phyloP scores from a whole-genome alignment of 2,329 filamentous ascomycete genomes.

The Catunica adiposa region DNA sequence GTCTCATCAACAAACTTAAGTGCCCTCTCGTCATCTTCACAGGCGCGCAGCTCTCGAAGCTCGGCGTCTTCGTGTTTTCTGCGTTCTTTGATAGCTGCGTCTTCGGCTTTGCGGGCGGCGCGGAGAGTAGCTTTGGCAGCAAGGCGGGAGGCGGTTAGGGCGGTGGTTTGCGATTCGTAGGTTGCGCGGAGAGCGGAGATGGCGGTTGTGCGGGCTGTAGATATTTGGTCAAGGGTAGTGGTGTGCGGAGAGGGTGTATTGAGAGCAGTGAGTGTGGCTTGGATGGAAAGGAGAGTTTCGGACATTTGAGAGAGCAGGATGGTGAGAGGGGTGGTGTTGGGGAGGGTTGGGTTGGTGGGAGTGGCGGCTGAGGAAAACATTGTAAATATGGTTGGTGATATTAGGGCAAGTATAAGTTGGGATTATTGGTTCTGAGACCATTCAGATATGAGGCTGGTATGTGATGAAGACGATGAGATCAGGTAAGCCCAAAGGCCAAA shows the following conservation, averaged over 20 bases:
- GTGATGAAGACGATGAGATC: not conserved
- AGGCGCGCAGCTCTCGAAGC: constrained; percentile 18
- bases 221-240: not conserved
- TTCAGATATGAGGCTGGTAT: not conserved
- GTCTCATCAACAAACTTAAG: constrained; percentile 22
- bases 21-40: constrained; percentile 20
- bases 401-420: not conserved
- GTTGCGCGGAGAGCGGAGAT: constrained; percentile 13
- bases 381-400: not conserved
- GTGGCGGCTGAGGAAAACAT: not conserved
- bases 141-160: not conserved
- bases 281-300: constrained; percentile 25
- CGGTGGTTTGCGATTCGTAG: not conserved
- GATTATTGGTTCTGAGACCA: no score
- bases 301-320: constrained; percentile 27
- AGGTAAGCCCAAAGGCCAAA: not conserved
- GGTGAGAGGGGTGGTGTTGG: constrained; percentile 21
- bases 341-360: constrained; percentile 18
- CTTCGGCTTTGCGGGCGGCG: not conserved
- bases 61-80: constrained; percentile 20
- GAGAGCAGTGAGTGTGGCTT: constrained; percentile 22
- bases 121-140: not conserved
- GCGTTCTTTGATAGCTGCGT: not conserved
- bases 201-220: not conserved
- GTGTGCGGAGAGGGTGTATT: constrained; percentile 21